These are phyloP conservation scores for Starmera amethionina DNA, from an alignment of 805 yeast genomes.

Conservation along the genomic window DNA sequence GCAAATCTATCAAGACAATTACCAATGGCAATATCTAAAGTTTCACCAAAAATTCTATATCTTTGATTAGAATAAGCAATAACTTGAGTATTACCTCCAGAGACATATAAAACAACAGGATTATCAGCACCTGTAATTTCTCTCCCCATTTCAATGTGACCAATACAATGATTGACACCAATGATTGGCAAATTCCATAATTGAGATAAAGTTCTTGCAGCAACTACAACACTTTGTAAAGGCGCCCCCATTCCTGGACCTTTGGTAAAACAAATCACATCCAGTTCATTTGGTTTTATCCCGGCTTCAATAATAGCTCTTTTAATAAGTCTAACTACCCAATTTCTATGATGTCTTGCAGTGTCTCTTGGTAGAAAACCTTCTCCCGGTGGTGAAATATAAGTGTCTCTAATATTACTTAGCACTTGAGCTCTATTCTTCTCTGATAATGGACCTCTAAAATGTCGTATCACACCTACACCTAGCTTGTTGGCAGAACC, in stretches of 20 bases:
- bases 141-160: slow-evolving; percentile 98
- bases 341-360: slow-evolving; percentile 91
- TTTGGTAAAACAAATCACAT: slow-evolving; percentile 86
- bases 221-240: slow-evolving; percentile 81
- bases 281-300: slow-evolving; percentile 40
- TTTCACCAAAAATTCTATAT: slow-evolving; percentile 98
- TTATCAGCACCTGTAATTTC: slow-evolving; percentile 97
- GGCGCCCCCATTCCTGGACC: slow-evolving; percentile 99
- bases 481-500: slow-evolving; percentile 97
- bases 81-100: slow-evolving; percentile 98
- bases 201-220: slow-evolving; percentile 78
- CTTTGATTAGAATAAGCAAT: slow-evolving; percentile 92
- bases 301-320: slow-evolving; percentile 55
- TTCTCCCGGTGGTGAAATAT: slow-evolving; percentile 95
- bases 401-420: slow-evolving; percentile 91
- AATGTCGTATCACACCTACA: slow-evolving; percentile 81
- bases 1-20: slow-evolving; percentile 96
- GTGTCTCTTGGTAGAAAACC: slow-evolving; percentile 96
- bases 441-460: slow-evolving; percentile 43
- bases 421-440: slow-evolving; percentile 64
- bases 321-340: slow-evolving; percentile 77
- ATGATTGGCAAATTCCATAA: slow-evolving; percentile 79
- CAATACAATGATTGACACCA: slow-evolving; percentile 96
- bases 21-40: slow-evolving; percentile 95
- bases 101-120: slow-evolving; percentile 93